A percentile compares a stretch with the other conserved stretches of the same genome.
phyloP scores from a whole-genome alignment of 495 filamentous ascomycete genomes.

The Aspergillus asperescens region DNA sequence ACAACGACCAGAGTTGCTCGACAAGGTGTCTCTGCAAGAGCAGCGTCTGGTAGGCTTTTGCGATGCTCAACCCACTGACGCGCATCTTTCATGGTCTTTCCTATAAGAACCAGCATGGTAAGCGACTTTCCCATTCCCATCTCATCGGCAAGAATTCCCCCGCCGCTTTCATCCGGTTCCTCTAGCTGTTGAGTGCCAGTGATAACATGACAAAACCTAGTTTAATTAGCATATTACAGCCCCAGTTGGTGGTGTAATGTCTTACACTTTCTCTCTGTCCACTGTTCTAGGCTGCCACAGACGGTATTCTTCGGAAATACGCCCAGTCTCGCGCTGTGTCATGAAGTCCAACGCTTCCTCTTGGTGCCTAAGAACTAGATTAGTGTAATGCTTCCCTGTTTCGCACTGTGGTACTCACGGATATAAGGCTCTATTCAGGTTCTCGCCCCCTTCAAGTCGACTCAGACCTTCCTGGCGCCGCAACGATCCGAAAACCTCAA shows the following conservation, averaged over 20 bases:
- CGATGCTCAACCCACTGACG: background rate
- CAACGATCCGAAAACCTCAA: background rate
- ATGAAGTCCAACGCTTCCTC: slow-evolving; percentile 3
- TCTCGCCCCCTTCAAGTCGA: background rate
- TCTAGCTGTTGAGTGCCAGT: background rate
- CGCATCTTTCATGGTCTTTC: background rate
- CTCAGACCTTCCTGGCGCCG: background rate
- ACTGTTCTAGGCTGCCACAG: background rate
- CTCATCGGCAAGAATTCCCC: slow-evolving; percentile 4
- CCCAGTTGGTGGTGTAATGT: background rate
- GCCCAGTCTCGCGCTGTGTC: slow-evolving; percentile 2
- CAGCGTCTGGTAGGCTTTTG: background rate
- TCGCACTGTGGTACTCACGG: background rate
- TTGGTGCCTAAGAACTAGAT: background rate
- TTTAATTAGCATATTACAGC: background rate
- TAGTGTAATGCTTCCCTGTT: too few species aligned
- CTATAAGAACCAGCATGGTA: background rate
- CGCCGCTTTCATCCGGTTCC: background rate
- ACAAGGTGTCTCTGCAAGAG: background rate
- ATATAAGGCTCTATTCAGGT: background rate
- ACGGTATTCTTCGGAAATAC: background rate
- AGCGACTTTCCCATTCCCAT: slow-evolving; percentile 10
- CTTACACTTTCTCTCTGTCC: background rate
- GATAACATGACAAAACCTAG: slow-evolving; percentile 6
- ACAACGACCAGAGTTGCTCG: slow-evolving; percentile 7